Evolutionary conservation across 805 yeast species (phyloP).

Genomic region (Candida silvicultrix): DNA sequence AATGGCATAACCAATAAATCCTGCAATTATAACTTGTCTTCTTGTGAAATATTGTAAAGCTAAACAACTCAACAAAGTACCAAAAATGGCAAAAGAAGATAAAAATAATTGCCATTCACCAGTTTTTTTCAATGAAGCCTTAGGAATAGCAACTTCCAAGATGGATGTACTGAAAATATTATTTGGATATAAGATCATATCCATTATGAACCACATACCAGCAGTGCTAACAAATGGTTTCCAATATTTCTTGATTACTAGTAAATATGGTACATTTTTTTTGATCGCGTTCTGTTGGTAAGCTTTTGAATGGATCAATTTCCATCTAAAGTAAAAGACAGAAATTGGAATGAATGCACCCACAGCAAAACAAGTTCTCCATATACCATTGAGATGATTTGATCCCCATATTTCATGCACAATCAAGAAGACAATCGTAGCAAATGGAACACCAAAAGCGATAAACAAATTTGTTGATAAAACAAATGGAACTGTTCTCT

Average conservation of each 20-base stretch:
- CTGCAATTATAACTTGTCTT: constrained; percentile 5
- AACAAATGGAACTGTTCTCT: constrained; percentile 36
- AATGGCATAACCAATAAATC: constrained; percentile 24
- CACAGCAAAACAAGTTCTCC: constrained; percentile 44
- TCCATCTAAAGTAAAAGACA: constrained; percentile 10
- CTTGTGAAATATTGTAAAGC: constrained; percentile 2
- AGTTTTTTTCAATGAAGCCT: constrained; percentile 10
- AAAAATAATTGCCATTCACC: constrained; percentile 11
- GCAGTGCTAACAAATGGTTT: constrained; percentile 45
- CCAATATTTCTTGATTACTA: constrained; percentile 30
- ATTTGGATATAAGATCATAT: constrained; percentile 60
- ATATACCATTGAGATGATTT: constrained; percentile 27
- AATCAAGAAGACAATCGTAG: constrained; percentile 37
- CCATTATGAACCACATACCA: constrained; percentile 57
- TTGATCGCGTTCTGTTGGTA: constrained; percentile 37
- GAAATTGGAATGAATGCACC: constrained; percentile 33
- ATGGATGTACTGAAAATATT: constrained; percentile 51
- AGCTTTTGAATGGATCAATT: constrained; percentile 32
- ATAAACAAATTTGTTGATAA: constrained; percentile 40
- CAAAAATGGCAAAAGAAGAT: constrained; percentile 7
- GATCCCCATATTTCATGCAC: constrained; percentile 34
- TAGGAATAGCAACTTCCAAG: constrained; percentile 35
- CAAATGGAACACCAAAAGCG: constrained; percentile 42
- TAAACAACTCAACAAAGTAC: constrained; percentile 3
- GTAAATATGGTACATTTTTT: constrained; percentile 4